These are phyloP conservation scores for Heterobasidion irregulare DNA, from an alignment of 1,284 basidiomycete species.

Conservation along the genomic window DNA sequence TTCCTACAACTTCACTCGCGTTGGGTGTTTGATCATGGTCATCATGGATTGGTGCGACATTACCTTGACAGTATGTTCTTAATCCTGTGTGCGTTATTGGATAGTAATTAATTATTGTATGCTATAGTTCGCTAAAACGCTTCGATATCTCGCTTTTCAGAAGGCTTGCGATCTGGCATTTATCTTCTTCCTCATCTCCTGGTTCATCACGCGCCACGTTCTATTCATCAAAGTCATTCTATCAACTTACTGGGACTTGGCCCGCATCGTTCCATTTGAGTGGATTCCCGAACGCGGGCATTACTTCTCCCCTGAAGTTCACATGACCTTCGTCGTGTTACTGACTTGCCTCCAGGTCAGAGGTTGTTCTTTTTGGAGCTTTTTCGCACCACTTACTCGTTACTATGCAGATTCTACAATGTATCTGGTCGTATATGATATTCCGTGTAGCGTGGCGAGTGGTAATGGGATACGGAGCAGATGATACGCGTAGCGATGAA, in stretches of 20 bases:
- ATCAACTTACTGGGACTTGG: conserved; percentile 45
- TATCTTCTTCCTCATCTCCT: conserved; percentile 78
- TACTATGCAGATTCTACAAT: conserved; percentile 54
- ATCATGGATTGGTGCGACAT: conserved; percentile 95
- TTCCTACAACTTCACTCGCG: conserved; percentile 75
- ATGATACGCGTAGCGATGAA: conserved; percentile 83
- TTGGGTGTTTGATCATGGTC: conserved; percentile 83
- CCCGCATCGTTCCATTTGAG: conserved; percentile 36
- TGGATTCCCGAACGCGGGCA: conserved; percentile 57
- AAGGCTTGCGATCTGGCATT: conserved; percentile 74
- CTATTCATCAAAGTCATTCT: conserved; percentile 68
- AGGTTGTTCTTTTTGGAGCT: neutral
- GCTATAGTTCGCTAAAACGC: conserved; percentile 82
- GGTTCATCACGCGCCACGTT: conserved; percentile 82
- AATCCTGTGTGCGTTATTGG: neutral
- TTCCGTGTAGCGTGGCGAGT: conserved; percentile 77
- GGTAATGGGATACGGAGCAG: conserved; percentile 68
- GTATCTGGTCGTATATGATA: conserved; percentile 85
- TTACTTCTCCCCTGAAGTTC: conserved; percentile 43
- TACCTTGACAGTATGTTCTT: conserved; percentile 70
- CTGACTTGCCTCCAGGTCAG: conserved; percentile 59
- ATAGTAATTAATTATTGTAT: too few species aligned
- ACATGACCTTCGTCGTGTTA: conserved; percentile 44
- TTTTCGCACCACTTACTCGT: neutral
- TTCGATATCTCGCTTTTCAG: conserved; percentile 73